A percentile compares a stretch with the other conserved stretches of the same genome.
Evolutionary conservation across 257 asterid species (phyloP).

Genomic region (Solanum lycopersicoides): DNA sequence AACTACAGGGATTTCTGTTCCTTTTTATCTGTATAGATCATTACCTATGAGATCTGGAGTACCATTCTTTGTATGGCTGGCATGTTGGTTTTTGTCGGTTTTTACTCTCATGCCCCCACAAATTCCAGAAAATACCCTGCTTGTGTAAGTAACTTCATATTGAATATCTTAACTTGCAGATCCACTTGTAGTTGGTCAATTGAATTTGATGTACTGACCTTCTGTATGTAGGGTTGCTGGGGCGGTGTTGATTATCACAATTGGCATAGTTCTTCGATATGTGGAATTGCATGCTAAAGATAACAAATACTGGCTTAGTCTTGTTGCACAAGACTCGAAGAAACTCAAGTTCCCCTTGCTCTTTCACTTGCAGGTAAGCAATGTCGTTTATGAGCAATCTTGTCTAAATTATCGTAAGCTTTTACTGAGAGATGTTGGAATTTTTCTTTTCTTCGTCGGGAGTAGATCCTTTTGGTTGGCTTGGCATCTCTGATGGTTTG

Average conservation of each 20-base stretch:
- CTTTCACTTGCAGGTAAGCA: constrained; percentile 66
- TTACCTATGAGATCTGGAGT: constrained; percentile 42
- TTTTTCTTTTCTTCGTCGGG: constrained; percentile 7
- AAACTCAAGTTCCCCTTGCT: constrained; percentile 44
- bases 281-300: constrained; percentile 42
- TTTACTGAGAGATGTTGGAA: neutral
- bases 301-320: constrained; percentile 39
- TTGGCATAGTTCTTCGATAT: constrained; percentile 59
- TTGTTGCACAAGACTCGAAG: constrained; percentile 31
- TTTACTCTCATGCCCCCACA: constrained; percentile 98
- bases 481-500: constrained; percentile 75
- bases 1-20: constrained; percentile 54
- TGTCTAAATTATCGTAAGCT: neutral
- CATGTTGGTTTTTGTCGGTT: constrained; percentile 72
- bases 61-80: constrained; percentile 55
- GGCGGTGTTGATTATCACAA: constrained; percentile 54
- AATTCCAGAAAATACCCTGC: constrained; percentile 84
- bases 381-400: neutral
- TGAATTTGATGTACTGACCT: neutral
- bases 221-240: constrained; percentile 38
- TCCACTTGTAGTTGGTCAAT: neutral
- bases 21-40: constrained; percentile 49
- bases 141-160: constrained; percentile 54
- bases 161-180: neutral
- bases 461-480: constrained; percentile 65